Conservation (phyloP, 352 stramenopile genomes). For the Pythium volutum region DNA sequence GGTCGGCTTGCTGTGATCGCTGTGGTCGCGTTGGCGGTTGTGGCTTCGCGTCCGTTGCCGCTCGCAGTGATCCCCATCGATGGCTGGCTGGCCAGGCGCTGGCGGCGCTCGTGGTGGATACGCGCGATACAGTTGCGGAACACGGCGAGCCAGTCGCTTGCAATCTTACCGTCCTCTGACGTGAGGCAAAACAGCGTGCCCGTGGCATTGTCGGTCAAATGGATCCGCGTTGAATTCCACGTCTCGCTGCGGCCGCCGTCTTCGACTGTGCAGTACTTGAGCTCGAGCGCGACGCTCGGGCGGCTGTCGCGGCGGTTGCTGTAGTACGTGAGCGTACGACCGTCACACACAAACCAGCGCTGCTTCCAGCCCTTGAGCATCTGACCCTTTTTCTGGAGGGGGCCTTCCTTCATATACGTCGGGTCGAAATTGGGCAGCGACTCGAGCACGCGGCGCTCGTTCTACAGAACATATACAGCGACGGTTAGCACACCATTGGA, state of each 20-base stretch:
- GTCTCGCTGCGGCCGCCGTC: conserved; percentile 81
- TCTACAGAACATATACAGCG: conserved; percentile 28
- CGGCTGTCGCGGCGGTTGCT: conserved; percentile 76
- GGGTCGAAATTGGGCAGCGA: conserved; percentile 50
- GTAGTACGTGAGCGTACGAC: conserved; percentile 78
- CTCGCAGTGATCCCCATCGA: background rate
- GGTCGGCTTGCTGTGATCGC: conserved; percentile 5
- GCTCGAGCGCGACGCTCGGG: conserved; percentile 75
- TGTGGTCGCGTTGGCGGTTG: background rate
- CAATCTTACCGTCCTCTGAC: conserved; percentile 61
- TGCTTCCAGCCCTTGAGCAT: conserved; percentile 80
- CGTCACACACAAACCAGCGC: conserved; percentile 85
- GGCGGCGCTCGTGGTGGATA: conserved; percentile 33
- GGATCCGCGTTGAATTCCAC: conserved; percentile 84
- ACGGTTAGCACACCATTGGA: conserved; percentile 14
- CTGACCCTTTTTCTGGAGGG: conserved; percentile 83
- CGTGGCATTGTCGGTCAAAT: conserved; percentile 67
- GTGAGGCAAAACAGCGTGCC: conserved; percentile 84
- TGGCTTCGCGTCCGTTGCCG: background rate
- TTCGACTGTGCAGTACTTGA: conserved; percentile 77
- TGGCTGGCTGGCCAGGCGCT: conserved; percentile 12
- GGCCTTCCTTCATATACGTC: conserved; percentile 76
- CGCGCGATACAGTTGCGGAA: conserved; percentile 56
- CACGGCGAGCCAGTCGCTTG: conserved; percentile 73
- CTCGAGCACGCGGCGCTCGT: conserved; percentile 53